Conservation (phyloP, 805 yeast species). For the Lachancea fermentati region DNA sequence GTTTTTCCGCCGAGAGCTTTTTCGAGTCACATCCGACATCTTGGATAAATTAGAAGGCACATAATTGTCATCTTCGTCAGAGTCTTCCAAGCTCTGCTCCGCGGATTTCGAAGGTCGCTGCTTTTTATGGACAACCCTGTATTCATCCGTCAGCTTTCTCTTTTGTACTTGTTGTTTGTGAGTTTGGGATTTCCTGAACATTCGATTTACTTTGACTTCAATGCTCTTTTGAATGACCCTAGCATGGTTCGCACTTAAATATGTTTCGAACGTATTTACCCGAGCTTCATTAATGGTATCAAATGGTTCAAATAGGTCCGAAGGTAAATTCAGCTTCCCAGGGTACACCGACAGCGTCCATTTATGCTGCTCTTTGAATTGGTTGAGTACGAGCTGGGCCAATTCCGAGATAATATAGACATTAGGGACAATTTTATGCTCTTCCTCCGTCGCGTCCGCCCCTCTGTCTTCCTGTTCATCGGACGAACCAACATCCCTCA, state of each 20-base stretch:
- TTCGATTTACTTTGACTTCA: conserved; percentile 30
- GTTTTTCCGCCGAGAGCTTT: conserved; percentile 36
- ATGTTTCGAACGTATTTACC: conserved; percentile 47
- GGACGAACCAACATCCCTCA: conserved; percentile 33
- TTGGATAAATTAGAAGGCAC: conserved; percentile 3
- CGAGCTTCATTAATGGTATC: conserved; percentile 53
- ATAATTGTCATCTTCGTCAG: conserved; percentile 4
- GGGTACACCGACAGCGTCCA: conserved; percentile 83
- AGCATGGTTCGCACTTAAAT: conserved; percentile 44
- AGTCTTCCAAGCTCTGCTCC: conserved; percentile 19
- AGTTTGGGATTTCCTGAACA: conserved; percentile 27
- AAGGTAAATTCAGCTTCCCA: conserved; percentile 62
- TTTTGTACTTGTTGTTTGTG: conserved; percentile 29
- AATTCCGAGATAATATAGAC: conserved; percentile 70
- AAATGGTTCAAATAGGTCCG: conserved; percentile 66
- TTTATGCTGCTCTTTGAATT: conserved; percentile 47
- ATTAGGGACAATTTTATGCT: conserved; percentile 29
- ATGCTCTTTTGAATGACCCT: conserved; percentile 34
- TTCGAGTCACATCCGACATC: conserved; percentile 31
- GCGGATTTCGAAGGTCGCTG: conserved; percentile 1
- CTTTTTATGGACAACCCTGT: conserved; percentile 14
- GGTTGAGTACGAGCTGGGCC: conserved; percentile 59
- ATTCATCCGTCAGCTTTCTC: conserved; percentile 23
- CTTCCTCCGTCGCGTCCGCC: conserved; percentile 15
- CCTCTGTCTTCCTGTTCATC: conserved; percentile 29